Conservation (phyloP, 208 protist genomes). For the Trypanosoma scelopori region DNA sequence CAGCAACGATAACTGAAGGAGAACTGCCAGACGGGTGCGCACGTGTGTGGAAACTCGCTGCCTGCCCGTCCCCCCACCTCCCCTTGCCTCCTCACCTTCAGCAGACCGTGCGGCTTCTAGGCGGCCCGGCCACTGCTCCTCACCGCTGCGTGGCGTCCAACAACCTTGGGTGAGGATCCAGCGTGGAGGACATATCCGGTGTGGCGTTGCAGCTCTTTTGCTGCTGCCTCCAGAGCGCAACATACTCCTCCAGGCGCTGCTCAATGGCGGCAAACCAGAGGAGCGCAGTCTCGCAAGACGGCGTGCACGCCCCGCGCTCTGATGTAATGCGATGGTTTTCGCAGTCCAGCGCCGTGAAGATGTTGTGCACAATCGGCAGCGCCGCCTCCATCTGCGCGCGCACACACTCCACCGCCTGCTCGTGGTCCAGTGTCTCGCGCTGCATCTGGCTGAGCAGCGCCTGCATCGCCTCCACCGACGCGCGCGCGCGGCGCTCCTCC, state of each 20-base stretch:
- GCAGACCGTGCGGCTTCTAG: no score
- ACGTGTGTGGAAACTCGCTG: no score
- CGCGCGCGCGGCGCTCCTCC: constrained; percentile 7
- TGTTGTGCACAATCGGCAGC: constrained; percentile 32
- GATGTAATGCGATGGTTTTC: constrained; percentile 26
- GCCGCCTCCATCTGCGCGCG: constrained; percentile 14
- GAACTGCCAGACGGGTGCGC: no score
- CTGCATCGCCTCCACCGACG: constrained; percentile 21
- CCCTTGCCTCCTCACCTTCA: no score
- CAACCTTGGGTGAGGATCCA: no score
- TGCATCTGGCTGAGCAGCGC: constrained; percentile 29
- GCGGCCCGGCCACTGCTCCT: no score
- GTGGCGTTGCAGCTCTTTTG: background rate
- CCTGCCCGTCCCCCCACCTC: no score
- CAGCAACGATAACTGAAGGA: no score
- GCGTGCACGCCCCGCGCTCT: constrained; percentile 23
- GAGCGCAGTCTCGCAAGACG: constrained; percentile 35
- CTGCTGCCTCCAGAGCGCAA: constrained; percentile 40
- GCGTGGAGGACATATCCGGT: no score
- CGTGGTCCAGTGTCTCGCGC: constrained; percentile 33
- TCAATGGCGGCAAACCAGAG: constrained; percentile 63
- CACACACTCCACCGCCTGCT: constrained; percentile 22
- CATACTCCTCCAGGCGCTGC: constrained; percentile 75
- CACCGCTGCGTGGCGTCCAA: no score
- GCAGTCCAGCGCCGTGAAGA: constrained; percentile 58